Evolutionary conservation across 1,139 yeast genomes (phyloP).

Genomic region (Casaregolazyma suthepensis): DNA sequence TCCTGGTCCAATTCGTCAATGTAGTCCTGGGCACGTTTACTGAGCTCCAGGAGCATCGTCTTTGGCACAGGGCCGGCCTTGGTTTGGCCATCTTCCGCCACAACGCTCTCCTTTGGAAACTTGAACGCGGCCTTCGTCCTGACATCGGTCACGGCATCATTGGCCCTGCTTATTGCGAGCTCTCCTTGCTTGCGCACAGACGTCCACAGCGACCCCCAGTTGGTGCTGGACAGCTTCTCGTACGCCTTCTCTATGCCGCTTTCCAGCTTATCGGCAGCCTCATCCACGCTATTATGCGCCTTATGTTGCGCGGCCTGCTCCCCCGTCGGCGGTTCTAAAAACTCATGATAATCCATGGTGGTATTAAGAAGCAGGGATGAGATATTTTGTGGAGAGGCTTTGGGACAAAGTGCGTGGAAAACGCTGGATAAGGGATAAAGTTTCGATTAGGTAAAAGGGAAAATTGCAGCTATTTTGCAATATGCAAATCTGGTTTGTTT

Average conservation of each 20-base stretch:
- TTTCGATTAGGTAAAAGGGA: not conserved
- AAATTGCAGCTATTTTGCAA: not conserved
- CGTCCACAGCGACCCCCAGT: constrained; percentile 35
- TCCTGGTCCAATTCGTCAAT: constrained; percentile 63
- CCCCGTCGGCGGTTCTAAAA: constrained; percentile 14
- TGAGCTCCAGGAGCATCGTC: constrained; percentile 32
- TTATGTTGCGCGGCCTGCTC: constrained; percentile 6
- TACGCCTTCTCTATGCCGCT: constrained; percentile 41
- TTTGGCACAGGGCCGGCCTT: not conserved
- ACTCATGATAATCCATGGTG: constrained; percentile 25
- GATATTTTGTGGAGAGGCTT: not conserved
- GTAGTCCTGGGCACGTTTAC: constrained; percentile 48
- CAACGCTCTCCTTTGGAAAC: not conserved
- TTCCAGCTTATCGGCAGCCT: constrained; percentile 43
- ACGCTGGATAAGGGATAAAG: not conserved
- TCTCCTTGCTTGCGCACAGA: constrained; percentile 35
- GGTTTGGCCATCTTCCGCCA: not conserved
- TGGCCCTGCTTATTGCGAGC: constrained; percentile 33
- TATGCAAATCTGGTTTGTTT: not conserved
- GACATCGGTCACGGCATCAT: constrained; percentile 4
- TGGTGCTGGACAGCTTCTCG: constrained; percentile 35
- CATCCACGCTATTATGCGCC: constrained; percentile 21
- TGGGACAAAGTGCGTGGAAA: not conserved
- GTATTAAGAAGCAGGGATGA: not conserved
- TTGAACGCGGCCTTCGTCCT: constrained; percentile 4